A percentile compares a stretch with the other conserved stretches of the same genome.
phyloP scores from a whole-genome alignment of 2,329 filamentous ascomycete species.

The Bipolaris victoriae region DNA sequence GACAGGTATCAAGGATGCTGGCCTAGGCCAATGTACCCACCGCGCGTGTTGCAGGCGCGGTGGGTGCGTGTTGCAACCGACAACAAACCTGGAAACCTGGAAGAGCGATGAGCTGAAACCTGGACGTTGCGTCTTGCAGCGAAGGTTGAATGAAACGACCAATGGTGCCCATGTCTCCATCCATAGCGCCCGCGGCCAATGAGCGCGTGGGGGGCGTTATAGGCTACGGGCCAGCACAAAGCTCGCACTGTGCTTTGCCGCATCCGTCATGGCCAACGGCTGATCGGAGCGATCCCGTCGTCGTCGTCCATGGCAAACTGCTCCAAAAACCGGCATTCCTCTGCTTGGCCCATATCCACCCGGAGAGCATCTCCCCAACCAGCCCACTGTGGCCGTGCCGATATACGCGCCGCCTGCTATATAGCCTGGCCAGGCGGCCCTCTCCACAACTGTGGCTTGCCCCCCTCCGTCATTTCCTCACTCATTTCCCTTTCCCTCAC shows the following conservation, averaged over 20 bases:
- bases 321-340: conserved; percentile 9
- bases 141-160: conserved; percentile 26
- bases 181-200: conserved; percentile 30
- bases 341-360: conserved; percentile 1
- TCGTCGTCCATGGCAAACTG: conserved; percentile 15
- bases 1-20: conserved; percentile 20
- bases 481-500: too few relatives aligned
- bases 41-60: conserved; percentile 7
- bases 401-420: conserved; percentile 4
- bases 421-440: conserved; percentile 1
- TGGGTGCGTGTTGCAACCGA: conserved; percentile 25
- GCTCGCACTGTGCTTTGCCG: conserved; percentile 37
- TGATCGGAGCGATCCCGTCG: conserved; percentile 27
- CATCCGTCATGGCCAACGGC: conserved; percentile 31
- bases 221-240: conserved; percentile 20
- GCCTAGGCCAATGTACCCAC: too few relatives aligned
- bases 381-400: conserved; percentile 9
- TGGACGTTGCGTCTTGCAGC: conserved; percentile 24
- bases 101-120: conserved; percentile 44
- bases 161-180: conserved; percentile 39
- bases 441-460: not conserved
- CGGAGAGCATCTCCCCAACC: not conserved
- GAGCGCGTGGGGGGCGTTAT: conserved; percentile 18
- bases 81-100: conserved; percentile 50
- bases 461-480: not conserved